Evolutionary conservation across 768 basidiomycete species (phyloP), one percentile per base, ranked within the genome.

Genomic region (Collybia sp.): DNA sequence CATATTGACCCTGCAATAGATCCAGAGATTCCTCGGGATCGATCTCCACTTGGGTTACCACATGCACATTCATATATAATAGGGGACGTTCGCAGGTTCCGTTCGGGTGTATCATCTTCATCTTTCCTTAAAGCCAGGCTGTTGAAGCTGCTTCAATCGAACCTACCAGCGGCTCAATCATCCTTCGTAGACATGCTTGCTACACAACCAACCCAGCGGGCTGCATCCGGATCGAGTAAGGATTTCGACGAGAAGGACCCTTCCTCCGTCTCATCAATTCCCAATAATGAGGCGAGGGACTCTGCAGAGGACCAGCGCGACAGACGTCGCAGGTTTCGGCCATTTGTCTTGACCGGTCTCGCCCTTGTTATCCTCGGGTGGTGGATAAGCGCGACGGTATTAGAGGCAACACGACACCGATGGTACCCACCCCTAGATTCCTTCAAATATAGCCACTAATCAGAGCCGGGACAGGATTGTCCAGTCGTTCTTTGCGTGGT

Each of bases 401-500:
- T 92, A 41, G 54, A 69, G 44, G 80, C 73, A 5, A 91, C 90
- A 2, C 79, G 89, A 43, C 82, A 79, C 62, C 73, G 87, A 68
- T 93, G 89, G 87, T 79, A 65, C 49, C 69, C 58, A 37, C 53
- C 8, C 48, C 35, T 40, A 48, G 18, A 9, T 25, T n/a, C 44
- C 50, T 47, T 50, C 17, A 20, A 18, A 13, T 20, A 32, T 40
- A 42, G 17, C 38, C 42, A 20, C 37, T 54, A 25, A 46, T 49
- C 13, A 43, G 41, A 37, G 42, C 19, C 32, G 15, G 20, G 33
- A 6, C 44, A 88, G 86, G 88, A 76, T 91, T 50, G 83, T 85
- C 8, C 87, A 90, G 63, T 85, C 88, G 0, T 35, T 91, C 32
- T 86, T 85, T 54, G 86, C 89, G 2, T 93, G 91, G 89, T 79